These are phyloP conservation scores for Zygosaccharomyces lentus DNA, from an alignment of 805 yeast genomes.

Conservation along the genomic window DNA sequence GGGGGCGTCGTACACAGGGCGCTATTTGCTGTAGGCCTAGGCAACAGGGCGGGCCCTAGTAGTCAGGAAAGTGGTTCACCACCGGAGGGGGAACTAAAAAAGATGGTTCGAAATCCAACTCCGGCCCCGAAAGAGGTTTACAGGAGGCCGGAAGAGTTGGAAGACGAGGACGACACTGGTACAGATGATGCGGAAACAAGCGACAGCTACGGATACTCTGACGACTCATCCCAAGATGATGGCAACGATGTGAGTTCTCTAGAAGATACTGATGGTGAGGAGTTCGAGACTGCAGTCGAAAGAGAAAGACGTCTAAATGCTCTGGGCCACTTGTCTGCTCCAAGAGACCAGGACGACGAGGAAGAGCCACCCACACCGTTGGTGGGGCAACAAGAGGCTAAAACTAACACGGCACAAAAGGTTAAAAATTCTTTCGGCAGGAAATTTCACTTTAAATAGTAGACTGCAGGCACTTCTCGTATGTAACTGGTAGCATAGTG, in stretches of 20 bases:
- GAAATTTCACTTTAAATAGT: slow-evolving; percentile 12
- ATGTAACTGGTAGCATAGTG: background rate
- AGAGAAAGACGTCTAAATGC: slow-evolving; percentile 58
- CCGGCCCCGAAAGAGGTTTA: slow-evolving; percentile 14
- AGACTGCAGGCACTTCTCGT: background rate
- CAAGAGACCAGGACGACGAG: slow-evolving; percentile 46
- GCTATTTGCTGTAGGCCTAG: slow-evolving; percentile 52
- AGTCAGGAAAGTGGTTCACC: background rate
- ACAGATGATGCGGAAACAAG: slow-evolving; percentile 16
- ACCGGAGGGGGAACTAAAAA: slow-evolving; percentile 3
- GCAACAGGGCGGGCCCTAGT: slow-evolving; percentile 16
- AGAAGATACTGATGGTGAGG: slow-evolving; percentile 21
- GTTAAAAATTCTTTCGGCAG: slow-evolving; percentile 17
- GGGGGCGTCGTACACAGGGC: slow-evolving; percentile 41
- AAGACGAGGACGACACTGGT: slow-evolving; percentile 22
- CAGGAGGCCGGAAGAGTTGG: slow-evolving; percentile 20
- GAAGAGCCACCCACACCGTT: slow-evolving; percentile 36
- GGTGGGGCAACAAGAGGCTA: slow-evolving; percentile 6
- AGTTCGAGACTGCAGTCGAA: slow-evolving; percentile 61
- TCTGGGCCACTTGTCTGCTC: slow-evolving; percentile 41
- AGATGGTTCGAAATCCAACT: slow-evolving; percentile 18
- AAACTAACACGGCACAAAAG: slow-evolving; percentile 12
- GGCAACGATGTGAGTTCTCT: slow-evolving; percentile 19
- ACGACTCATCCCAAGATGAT: slow-evolving; percentile 23
- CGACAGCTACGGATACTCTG: slow-evolving; percentile 19